These are phyloP conservation scores for Yarrowia sp. DNA, from an alignment of 805 yeast species.

Conservation along the genomic window DNA sequence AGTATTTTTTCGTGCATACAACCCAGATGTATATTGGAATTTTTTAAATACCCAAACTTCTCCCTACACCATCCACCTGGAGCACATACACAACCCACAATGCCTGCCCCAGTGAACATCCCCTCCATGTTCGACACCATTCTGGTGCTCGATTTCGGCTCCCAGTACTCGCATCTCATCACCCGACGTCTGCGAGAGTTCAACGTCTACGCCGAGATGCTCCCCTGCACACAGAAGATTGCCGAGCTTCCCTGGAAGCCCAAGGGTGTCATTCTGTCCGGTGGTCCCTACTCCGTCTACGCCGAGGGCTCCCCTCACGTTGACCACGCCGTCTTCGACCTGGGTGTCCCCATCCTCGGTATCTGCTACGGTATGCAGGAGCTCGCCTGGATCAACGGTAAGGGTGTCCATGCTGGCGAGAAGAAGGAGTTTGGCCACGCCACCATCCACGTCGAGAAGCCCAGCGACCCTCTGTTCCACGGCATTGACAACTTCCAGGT, in stretches of 20 bases:
- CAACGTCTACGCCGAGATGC: slow-evolving; percentile 98
- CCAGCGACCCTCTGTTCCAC: slow-evolving; percentile 72
- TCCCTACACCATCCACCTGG: slow-evolving; percentile 14
- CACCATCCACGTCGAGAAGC: slow-evolving; percentile 75
- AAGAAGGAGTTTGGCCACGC: slow-evolving; percentile 99
- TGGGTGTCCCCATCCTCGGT: slow-evolving; percentile 93
- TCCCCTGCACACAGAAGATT: slow-evolving; percentile 98
- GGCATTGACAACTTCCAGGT: slow-evolving; percentile 94
- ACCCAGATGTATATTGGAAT: slow-evolving; percentile 7
- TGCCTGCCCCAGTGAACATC: slow-evolving; percentile 59
- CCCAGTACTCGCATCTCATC: slow-evolving; percentile 96
- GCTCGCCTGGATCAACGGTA: slow-evolving; percentile 96
- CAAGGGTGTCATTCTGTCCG: slow-evolving; percentile 93
- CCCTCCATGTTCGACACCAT: slow-evolving; percentile 94
- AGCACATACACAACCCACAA: slow-evolving; percentile 25
- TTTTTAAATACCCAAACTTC: slow-evolving; percentile 29
- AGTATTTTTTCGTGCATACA: slow-evolving; percentile 31
- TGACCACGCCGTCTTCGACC: slow-evolving; percentile 88
- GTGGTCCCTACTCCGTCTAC: slow-evolving; percentile 98
- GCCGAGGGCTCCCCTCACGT: slow-evolving; percentile 97
- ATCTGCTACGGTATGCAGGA: slow-evolving; percentile 99
- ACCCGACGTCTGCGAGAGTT: slow-evolving; percentile 97
- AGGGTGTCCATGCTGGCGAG: slow-evolving; percentile 86
- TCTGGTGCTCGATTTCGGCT: slow-evolving; percentile 95
- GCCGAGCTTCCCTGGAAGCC: slow-evolving; percentile 92